Evolutionary conservation across 305 asterid genomes (phyloP), one percentile per base, ranked within the genome.

Genomic region (Withania somnifera): DNA sequence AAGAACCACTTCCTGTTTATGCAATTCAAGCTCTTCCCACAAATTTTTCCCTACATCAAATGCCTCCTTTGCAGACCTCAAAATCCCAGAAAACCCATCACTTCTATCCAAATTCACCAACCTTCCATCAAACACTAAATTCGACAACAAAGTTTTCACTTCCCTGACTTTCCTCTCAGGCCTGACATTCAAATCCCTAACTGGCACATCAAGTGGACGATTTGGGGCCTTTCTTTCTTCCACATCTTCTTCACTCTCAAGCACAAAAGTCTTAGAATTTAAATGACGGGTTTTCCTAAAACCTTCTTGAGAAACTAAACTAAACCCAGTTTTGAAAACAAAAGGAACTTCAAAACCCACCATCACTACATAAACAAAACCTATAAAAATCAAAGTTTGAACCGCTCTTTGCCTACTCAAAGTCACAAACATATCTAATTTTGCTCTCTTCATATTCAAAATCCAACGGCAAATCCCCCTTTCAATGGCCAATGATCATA

Each of bases 1-100:
- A 78, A 45, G 53, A 28, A 22, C 50, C 77, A 11, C 40, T 81
- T 85, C 88, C 73, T 84, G 85, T 5, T 54, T 76, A 26, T 69
- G 81, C 79, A 81, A 84, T 84, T 91, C 95, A 38, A 93, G 89
- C 86, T 91, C 95, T 71, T 80, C 88, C 99, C 98, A 94, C 10
- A 88, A 87, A 83, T 88, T 94, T 61, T 86, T 75, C 30, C 99
- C 99, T 24, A 91, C 80, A 11, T 88, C 87, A 61, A 93, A 88
- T 1, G 99, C 98, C 66, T 92, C 96, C 40, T 80, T 91, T 0
- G 98, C 98, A 0, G 92, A 87, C 84, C 86, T 90, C 67, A 86
- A 84, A 83, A 93, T 91, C 82, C 92, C 89, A 1, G 68, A 47
- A 78, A 85, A 81, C 73, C 90, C 93, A 73, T 86, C 86, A 24